phyloP scores from a whole-genome alignment of 2,329 filamentous ascomycete genomes.

The Paecilomyces formosus region DNA sequence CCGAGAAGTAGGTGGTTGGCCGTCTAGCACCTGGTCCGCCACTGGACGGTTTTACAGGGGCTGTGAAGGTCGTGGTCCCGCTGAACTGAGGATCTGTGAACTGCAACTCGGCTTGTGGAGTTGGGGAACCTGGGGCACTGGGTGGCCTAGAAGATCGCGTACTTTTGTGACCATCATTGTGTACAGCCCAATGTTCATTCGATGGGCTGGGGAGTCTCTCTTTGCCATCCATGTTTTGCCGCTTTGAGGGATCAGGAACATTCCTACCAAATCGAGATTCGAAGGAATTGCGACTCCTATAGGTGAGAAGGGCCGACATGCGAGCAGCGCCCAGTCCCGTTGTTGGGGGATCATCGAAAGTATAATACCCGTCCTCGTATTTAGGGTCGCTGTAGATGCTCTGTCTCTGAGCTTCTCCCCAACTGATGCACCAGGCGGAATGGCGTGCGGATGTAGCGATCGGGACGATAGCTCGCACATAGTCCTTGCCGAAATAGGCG shows the following conservation, averaged over 20 bases:
- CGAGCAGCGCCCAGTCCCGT: constrained; percentile 87
- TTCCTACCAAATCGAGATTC: constrained; percentile 93
- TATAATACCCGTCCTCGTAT: constrained; percentile 94
- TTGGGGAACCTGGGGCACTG: constrained; percentile 25
- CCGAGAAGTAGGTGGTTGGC: constrained; percentile 87
- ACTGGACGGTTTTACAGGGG: constrained; percentile 28
- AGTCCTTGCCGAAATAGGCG: constrained; percentile 63
- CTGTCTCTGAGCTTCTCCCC: constrained; percentile 51
- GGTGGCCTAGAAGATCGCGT: constrained; percentile 47
- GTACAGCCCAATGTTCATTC: constrained; percentile 69
- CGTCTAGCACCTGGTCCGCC: constrained; percentile 21
- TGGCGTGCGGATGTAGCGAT: constrained; percentile 51
- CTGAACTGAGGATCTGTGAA: constrained; percentile 63
- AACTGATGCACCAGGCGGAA: constrained; percentile 53
- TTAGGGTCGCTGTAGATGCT: constrained; percentile 95
- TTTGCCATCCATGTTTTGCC: constrained; percentile 71
- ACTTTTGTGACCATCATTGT: constrained; percentile 71
- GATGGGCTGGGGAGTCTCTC: constrained; percentile 54
- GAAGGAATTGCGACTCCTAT: constrained; percentile 93
- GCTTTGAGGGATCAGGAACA: constrained; percentile 74
- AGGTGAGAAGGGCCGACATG: constrained; percentile 94
- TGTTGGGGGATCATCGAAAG: constrained; percentile 75
- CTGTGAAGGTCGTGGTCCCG: constrained; percentile 50
- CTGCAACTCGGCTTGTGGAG: constrained; percentile 21
- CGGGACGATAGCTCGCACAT: constrained; percentile 47